Conservation (phyloP, 2,329 filamentous ascomycete species). For the Neobulgaria alba region DNA sequence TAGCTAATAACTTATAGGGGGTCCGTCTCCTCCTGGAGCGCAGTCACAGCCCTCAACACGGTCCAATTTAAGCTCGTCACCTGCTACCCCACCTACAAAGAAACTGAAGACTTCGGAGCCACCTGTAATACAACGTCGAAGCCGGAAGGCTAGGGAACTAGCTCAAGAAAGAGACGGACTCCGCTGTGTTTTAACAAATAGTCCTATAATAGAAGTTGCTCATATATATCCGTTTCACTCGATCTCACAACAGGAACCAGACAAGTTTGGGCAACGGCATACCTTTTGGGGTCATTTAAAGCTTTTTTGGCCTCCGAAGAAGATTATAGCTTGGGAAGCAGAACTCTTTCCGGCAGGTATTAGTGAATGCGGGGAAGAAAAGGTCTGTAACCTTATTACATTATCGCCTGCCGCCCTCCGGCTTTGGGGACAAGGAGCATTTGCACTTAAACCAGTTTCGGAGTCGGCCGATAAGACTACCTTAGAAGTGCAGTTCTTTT, state of each 20-base stretch:
- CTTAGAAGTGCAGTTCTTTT: conserved; percentile 14
- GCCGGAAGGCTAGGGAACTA: neutral
- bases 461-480: conserved; percentile 6
- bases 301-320: conserved; percentile 11
- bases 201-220: conserved; percentile 6
- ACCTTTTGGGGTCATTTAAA: conserved; percentile 10
- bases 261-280: conserved; percentile 8
- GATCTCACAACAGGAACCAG: conserved; percentile 3
- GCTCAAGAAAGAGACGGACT: conserved; percentile 7
- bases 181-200: conserved; percentile 11
- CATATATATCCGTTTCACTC: conserved; percentile 12
- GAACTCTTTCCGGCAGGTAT: conserved; percentile 8
- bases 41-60: conserved; percentile 1
- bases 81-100: conserved; percentile 7
- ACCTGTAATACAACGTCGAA: conserved; percentile 3
- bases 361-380: conserved; percentile 6
- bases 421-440: conserved; percentile 11
- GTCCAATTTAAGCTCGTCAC: conserved; percentile 1
- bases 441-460: conserved; percentile 15
- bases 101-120: conserved; percentile 11
- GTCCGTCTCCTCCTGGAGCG: conserved; percentile 3
- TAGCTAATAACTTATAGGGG: conserved; percentile 13
- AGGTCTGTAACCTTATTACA: conserved; percentile 9
- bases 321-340: conserved; percentile 14
- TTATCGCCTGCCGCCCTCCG: conserved; percentile 3